A percentile compares a stretch with the other conserved stretches of the same genome.
Evolutionary conservation across 371 early-diverging fungal genomes (phyloP).

Genomic region (Dichotomocladium elegans): DNA sequence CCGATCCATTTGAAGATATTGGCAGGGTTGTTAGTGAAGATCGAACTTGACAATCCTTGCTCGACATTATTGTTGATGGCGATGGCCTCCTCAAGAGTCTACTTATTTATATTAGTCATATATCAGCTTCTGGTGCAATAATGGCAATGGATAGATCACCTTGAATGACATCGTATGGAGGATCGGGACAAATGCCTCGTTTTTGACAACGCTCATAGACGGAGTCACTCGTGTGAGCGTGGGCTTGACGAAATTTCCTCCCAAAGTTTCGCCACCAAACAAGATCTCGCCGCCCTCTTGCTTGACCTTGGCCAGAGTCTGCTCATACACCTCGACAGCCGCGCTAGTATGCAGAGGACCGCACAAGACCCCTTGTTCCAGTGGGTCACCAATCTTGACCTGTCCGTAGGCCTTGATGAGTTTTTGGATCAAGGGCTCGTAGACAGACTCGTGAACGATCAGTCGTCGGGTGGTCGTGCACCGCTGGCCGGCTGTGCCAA

Average conservation of each 20-base stretch:
- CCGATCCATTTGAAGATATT: slow-evolving; percentile 95
- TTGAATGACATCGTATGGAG: slow-evolving; percentile 83
- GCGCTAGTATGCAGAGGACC: slow-evolving; percentile 91
- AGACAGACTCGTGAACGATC: slow-evolving; percentile 88
- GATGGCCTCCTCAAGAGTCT: slow-evolving; percentile 85
- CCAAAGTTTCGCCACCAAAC: slow-evolving; percentile 77
- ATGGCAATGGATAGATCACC: slow-evolving; percentile 21
- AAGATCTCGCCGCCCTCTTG: slow-evolving; percentile 87
- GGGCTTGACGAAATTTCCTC: slow-evolving; percentile 94
- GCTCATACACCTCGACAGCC: slow-evolving; percentile 75
- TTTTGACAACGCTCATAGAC: slow-evolving; percentile 79
- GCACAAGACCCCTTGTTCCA: slow-evolving; percentile 80
- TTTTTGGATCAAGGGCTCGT: slow-evolving; percentile 79
- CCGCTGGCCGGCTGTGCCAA: slow-evolving; percentile 95
- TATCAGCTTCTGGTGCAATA: not conserved
- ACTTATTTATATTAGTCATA: not conserved
- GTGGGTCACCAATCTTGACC: slow-evolving; percentile 89
- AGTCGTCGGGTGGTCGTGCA: slow-evolving; percentile 95
- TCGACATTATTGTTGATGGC: slow-evolving; percentile 84
- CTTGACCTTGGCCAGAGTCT: slow-evolving; percentile 74
- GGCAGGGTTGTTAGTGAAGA: slow-evolving; percentile 82
- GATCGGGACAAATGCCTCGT: slow-evolving; percentile 96
- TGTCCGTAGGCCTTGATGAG: slow-evolving; percentile 85
- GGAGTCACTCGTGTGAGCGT: slow-evolving; percentile 84
- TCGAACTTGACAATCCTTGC: slow-evolving; percentile 87